phyloP scores from a whole-genome alignment of 345 rosid genomes.

The Citropsis articulata region DNA sequence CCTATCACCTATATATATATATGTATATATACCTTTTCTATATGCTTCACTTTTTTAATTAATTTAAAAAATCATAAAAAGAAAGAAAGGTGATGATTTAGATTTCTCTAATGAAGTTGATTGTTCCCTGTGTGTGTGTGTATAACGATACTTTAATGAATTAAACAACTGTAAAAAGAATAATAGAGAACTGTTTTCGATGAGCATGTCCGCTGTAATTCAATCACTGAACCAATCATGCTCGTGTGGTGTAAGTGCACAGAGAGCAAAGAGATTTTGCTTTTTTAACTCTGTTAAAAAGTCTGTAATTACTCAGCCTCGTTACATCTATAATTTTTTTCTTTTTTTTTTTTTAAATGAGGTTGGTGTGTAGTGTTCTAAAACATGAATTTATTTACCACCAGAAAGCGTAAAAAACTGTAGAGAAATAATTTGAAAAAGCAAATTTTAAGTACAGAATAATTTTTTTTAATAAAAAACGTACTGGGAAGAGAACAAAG shows the following conservation, averaged over 20 bases:
- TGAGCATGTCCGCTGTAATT: slow-evolving; percentile 27
- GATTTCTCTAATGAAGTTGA: not conserved
- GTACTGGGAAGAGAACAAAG: slow-evolving; percentile 29
- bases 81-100: not conserved
- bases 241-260: slow-evolving; percentile 20
- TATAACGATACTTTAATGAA: not conserved
- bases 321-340: no score
- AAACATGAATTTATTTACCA: not conserved
- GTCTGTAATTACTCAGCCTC: slow-evolving; percentile 28
- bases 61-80: not conserved
- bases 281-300: slow-evolving; percentile 29
- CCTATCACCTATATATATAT: not conserved
- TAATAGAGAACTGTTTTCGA: slow-evolving; percentile 13
- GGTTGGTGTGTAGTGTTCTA: no score
- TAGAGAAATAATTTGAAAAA: slow-evolving; percentile 6
- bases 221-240: slow-evolving; percentile 37
- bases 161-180: not conserved
- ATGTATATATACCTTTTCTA: not conserved
- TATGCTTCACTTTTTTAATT: not conserved
- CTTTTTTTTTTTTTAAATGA: no score
- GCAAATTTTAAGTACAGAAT: slow-evolving; percentile 4
- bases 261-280: slow-evolving; percentile 25
- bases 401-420: not conserved
- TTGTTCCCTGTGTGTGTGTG: not conserved
- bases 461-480: not conserved